phyloP scores from a whole-genome alignment of 1,284 basidiomycete species.

The Puccinia polysora region DNA sequence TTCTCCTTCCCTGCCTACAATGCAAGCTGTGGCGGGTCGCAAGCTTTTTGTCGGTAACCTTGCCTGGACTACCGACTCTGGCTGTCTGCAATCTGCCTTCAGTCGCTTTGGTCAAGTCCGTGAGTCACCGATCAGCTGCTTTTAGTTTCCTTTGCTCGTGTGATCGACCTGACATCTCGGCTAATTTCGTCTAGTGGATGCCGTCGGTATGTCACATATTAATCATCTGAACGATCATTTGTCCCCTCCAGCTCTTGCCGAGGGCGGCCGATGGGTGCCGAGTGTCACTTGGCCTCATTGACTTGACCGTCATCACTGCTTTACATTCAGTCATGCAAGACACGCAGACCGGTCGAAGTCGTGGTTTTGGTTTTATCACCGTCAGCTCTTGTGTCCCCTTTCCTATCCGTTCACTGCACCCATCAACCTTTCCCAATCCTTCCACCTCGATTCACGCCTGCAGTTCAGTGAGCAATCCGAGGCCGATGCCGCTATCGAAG shows the following conservation, averaged over 20 bases:
- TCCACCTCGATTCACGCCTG: not conserved
- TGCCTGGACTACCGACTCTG: constrained; percentile 32
- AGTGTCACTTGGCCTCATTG: not conserved
- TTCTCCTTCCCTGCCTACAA: constrained; percentile 2
- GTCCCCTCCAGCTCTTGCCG: not conserved
- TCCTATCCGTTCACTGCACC: constrained; percentile 9
- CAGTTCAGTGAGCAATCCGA: constrained; percentile 58
- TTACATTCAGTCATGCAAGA: constrained; percentile 76
- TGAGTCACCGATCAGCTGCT: not conserved
- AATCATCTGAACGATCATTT: not conserved
- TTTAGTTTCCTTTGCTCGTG: not conserved
- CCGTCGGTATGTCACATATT: constrained; percentile 12
- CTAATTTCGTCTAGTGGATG: constrained; percentile 10
- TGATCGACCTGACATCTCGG: not conserved
- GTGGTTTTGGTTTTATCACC: constrained; percentile 86
- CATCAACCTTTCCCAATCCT: not conserved
- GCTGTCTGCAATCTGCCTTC: not conserved
- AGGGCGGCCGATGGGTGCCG: not conserved
- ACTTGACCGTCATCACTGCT: not conserved
- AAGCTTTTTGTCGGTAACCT: constrained; percentile 40
- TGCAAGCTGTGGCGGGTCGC: not conserved
- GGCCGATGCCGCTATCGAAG: constrained; percentile 71
- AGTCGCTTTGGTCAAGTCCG: constrained; percentile 29
- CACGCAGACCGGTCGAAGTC: constrained; percentile 90
- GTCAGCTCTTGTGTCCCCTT: constrained; percentile 32